These are phyloP conservation scores for Syncephalastrum racemosum DNA, from an alignment of 371 early-diverging fungal genomes.

Conservation along the genomic window DNA sequence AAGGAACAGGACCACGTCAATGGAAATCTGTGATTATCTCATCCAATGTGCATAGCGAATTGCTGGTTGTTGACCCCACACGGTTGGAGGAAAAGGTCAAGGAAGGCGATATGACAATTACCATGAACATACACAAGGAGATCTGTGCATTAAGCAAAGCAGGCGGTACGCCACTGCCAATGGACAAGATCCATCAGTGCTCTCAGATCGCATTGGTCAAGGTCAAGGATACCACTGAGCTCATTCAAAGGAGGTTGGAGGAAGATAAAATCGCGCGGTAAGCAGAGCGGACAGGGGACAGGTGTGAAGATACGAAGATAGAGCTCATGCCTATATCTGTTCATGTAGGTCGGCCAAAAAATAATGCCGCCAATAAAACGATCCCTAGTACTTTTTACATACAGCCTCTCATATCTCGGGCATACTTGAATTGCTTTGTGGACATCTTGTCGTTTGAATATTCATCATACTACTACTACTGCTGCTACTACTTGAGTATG, in stretches of 20 bases:
- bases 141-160: slow-evolving; percentile 89
- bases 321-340: no score
- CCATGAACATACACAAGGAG: slow-evolving; percentile 90
- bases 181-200: slow-evolving; percentile 73
- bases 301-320: no score
- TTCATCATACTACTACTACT: no score
- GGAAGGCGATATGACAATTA: slow-evolving; percentile 82
- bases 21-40: not conserved
- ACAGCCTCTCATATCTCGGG: no score
- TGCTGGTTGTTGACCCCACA: slow-evolving; percentile 83
- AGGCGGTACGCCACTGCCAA: slow-evolving; percentile 79
- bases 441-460: no score
- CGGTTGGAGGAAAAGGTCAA: slow-evolving; percentile 81
- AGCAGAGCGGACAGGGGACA: not conserved
- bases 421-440: no score
- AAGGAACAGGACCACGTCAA: not conserved
- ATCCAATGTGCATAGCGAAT: slow-evolving; percentile 48
- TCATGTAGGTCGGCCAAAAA: no score
- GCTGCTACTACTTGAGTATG: no score
- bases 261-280: slow-evolving; percentile 45
- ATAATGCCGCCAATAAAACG: no score
- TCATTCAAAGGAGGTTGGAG: slow-evolving; percentile 65
- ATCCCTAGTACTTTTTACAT: no score
- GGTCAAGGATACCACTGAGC: slow-evolving; percentile 70
- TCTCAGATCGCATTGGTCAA: slow-evolving; percentile 74